These are phyloP conservation scores for Scenedesmus sp. DNA, from an alignment of 163 green algal genomes.

Conservation along the genomic window DNA sequence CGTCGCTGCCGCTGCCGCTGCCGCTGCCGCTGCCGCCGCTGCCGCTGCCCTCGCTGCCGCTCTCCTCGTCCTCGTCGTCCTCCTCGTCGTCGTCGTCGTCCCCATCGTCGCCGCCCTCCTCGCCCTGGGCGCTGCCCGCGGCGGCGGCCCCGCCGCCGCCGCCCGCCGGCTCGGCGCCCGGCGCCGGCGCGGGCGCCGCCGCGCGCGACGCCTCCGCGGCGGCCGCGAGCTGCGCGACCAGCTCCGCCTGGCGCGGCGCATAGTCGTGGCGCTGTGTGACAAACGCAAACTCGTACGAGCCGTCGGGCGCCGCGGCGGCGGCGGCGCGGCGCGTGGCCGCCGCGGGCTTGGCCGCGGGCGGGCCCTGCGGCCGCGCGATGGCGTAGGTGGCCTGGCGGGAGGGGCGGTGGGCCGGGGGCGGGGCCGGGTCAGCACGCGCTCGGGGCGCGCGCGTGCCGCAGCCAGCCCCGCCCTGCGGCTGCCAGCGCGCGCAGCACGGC, in stretches of 20 bases:
- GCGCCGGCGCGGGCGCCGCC: constrained; percentile 1
- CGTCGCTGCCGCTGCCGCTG: no score
- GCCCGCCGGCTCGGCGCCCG: background rate
- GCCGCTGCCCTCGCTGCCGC: no score
- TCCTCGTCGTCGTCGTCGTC: constrained; percentile 18
- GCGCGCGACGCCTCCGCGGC: background rate
- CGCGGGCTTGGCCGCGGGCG: background rate
- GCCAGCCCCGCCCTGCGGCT: no score
- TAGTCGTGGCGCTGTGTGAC: constrained; percentile 39
- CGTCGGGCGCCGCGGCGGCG: no score
- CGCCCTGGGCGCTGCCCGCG: background rate
- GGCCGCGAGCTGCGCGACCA: constrained; percentile 7
- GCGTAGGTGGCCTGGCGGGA: no score
- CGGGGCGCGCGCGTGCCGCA: no score
- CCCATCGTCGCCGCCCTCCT: background rate
- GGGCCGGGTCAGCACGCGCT: no score
- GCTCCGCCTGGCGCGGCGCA: constrained; percentile 16
- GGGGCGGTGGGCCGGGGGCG: no score
- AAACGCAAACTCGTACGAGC: constrained; percentile 37
- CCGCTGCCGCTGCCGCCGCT: no score
- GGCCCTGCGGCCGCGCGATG: background rate
- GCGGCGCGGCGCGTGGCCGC: no score
- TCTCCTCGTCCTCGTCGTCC: background rate
- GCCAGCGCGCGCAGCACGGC: no score
- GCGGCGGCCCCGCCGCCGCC: background rate